These are phyloP conservation scores for Phoenix roebelenii DNA, from an alignment of 176 grass and related monocot species.

Conservation along the genomic window DNA sequence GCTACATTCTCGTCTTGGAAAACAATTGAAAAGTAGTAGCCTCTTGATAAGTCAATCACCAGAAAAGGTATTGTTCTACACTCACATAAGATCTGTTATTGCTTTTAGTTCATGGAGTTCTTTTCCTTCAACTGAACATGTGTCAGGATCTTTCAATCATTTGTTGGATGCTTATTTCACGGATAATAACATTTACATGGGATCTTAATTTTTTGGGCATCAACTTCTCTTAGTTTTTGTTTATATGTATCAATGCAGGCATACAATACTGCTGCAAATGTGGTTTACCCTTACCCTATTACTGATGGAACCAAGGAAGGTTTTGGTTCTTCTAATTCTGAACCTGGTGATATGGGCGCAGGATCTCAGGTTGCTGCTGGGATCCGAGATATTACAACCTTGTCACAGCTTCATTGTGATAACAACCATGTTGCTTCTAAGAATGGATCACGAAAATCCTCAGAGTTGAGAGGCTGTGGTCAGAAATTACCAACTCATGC, in stretches of 20 bases:
- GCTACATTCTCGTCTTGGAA: constrained; percentile 21
- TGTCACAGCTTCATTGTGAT: constrained; percentile 13
- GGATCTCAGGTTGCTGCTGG: constrained; percentile 15
- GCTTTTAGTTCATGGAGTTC: too few species aligned
- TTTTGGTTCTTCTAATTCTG: constrained; percentile 23
- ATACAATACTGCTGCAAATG: constrained; percentile 16
- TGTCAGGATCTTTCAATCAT: too few species aligned
- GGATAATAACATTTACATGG: too few species aligned
- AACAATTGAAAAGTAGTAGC: constrained; percentile 23
- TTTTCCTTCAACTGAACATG: too few species aligned
- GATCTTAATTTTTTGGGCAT: too few species aligned
- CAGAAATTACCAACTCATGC: constrained; percentile 7
- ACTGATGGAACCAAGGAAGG: constrained; percentile 32
- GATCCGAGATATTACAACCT: constrained; percentile 22
- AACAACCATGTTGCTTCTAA: constrained; percentile 19
- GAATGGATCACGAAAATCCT: constrained; percentile 13
- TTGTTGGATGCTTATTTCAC: too few species aligned
- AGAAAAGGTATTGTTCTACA: constrained; percentile 28
- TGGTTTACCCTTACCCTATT: constrained; percentile 19
- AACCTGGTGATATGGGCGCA: constrained; percentile 18
- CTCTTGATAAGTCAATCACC: constrained; percentile 17
- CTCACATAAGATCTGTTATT: too few species aligned
- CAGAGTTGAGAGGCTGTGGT: not conserved
- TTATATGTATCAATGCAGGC: constrained; percentile 33
- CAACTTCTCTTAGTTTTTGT: not conserved